Base-by-base conservation (phyloP, 345 rosid species). In the Rhodamnia rubescens region DNA sequence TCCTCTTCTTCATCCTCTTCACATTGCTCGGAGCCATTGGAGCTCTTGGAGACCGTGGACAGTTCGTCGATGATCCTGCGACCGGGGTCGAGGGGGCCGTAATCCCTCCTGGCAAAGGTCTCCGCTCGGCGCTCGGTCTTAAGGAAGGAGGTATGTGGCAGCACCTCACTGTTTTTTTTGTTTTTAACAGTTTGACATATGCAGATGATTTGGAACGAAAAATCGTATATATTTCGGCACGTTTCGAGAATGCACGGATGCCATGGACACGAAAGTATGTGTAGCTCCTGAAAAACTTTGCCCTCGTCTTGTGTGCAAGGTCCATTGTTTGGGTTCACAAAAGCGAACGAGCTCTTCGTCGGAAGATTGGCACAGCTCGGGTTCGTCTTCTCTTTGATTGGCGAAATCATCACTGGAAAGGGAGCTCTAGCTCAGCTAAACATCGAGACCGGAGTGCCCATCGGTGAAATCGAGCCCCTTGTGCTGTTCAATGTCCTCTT, bases 291-390 rank as follows among this genome's bases (percentile, higher is more conserved):
- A 21, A 59, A 53, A 53, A 12, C 26, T 29, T 24, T 27, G 84
- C 53, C 12, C 4, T 32, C 81, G 29, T 2, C 69, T 85, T 54
- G 16, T 83, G 58, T 85, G 74, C 57, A 89, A 96, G 99, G 99
- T 90, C 99, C 99, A 24, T 83, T 95, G 85, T 97, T 97, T 81
- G 98, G 99, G 36, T 97, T 97, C 90, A 97, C 99, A 0, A 97
- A 97, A 92, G 26, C 99, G 10, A 97, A 97, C 18, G 99, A 97
- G 90, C 89, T 97, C 27, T 97, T 97, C 10, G 98, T 97, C 12
- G 99, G 99, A 57, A 93, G 98, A 91, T 85, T 97, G 94, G 99
- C 99, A 21, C 99, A 97, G 86, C 89, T 97, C 74, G 99, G 99
- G 6, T 95, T 97, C 61, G 98, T 96, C 10, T 97, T 97, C 92